A percentile compares a stretch with the other conserved stretches of the same genome.
Evolutionary conservation across 768 basidiomycete genomes (phyloP).

Genomic region (Tylopilus subfusipes): DNA sequence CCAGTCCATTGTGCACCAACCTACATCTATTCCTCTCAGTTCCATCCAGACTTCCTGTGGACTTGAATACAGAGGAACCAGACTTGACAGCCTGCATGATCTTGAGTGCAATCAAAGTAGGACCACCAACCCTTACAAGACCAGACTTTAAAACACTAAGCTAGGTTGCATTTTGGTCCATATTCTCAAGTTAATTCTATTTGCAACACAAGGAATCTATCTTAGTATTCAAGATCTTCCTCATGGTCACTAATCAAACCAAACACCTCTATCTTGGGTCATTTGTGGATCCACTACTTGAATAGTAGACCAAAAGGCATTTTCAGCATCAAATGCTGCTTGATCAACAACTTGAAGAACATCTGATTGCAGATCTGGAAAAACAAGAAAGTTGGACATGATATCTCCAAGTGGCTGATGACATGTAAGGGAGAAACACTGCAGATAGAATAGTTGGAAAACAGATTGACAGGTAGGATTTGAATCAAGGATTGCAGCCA

Average conservation of each 20-base stretch:
- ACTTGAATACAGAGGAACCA: too few relatives aligned
- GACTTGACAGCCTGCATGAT: too few relatives aligned
- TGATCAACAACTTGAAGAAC: constrained; percentile 55
- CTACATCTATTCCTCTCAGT: too few relatives aligned
- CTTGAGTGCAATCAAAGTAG: too few relatives aligned
- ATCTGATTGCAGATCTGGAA: constrained; percentile 32
- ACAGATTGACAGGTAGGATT: constrained; percentile 26
- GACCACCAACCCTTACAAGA: too few relatives aligned
- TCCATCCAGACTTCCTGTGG: too few relatives aligned
- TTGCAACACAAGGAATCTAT: too few relatives aligned
- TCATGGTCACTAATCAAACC: constrained; percentile 1
- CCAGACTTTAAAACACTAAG: too few relatives aligned
- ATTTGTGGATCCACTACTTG: not conserved
- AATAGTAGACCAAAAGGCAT: constrained; percentile 46
- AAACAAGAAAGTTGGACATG: constrained; percentile 7
- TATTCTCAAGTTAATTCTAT: too few relatives aligned
- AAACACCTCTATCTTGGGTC: constrained; percentile 7
- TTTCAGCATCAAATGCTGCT: constrained; percentile 55
- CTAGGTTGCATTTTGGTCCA: too few relatives aligned
- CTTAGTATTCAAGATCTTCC: not conserved
- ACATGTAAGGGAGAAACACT: constrained; percentile 30
- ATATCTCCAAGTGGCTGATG: not conserved
- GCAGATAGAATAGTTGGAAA: constrained; percentile 56
- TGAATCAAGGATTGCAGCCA: constrained; percentile 41
- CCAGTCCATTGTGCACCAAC: too few relatives aligned